Evolutionary conservation across 805 yeast genomes (phyloP), one percentile per base, ranked within the genome.

Genomic region (Myxozyma kluyveri): DNA sequence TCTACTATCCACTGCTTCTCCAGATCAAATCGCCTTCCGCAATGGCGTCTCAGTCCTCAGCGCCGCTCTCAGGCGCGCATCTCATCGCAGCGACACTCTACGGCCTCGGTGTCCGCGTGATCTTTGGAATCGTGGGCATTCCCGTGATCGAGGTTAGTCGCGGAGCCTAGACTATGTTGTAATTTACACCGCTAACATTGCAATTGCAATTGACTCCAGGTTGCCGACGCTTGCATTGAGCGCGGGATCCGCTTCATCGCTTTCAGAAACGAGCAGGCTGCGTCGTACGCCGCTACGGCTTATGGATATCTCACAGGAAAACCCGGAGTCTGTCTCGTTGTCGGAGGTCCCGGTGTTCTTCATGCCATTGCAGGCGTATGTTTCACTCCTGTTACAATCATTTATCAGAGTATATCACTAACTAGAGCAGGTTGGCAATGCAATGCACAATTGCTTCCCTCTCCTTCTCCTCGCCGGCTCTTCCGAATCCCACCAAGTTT

Each of bases 301-400:
- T 82, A 84, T 63, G 88, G 88, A 0, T 84, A 79, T 57, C 63
- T 84, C 39, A 82, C 85, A 3, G 79, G 80, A 0, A 69, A 65
- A 52, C 89, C 89, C 0, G 88, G 86, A 18, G 85, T 84, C 0
- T 65, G 82, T 17, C 70, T 84, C 2, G 85, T 82, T 0, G 89
- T 84, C 3, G 89, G 90, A 29, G 89, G 89, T 0, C 88, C 89
- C 0, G 89, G 89, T 3, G 69, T 84, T 2, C 73, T 84, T 6
- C 88, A 84, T 56, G 83, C 86, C 0, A 61, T 81, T 40, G 79
- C 88, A 0, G 90, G 89, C 10, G 54, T 57, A 40, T 23, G 59
- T 36, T 6, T 14, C 14, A 18, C 4, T 35, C 18, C 4, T 21
- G 18, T n/a, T n/a, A n/a, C n/a, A n/a, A n/a, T n/a, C 17, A n/a